Evolutionary conservation across 2,329 filamentous ascomycete species (phyloP).

Genomic region (Talaromyces pinophilus): DNA sequence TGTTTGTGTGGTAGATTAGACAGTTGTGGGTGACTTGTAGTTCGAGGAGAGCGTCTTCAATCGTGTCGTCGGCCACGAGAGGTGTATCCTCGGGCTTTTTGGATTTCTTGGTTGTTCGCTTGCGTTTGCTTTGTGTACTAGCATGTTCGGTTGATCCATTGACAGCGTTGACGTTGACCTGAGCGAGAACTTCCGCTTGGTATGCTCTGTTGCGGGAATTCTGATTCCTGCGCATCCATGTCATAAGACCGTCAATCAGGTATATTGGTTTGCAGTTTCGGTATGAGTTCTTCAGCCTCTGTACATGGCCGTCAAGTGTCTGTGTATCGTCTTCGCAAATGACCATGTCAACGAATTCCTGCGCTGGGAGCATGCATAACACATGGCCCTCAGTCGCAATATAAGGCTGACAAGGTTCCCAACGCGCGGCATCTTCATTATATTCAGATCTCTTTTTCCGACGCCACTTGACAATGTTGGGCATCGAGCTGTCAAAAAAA

Average conservation of each 20-base stretch:
- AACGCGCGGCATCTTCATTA: slow-evolving; percentile 62
- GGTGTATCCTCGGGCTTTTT: slow-evolving; percentile 47
- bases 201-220: slow-evolving; percentile 69
- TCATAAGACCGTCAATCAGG: slow-evolving; percentile 67
- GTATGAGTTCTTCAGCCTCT: slow-evolving; percentile 57
- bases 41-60: slow-evolving; percentile 70
- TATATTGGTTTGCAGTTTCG: slow-evolving; percentile 62
- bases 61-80: slow-evolving; percentile 65
- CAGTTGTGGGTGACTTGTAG: slow-evolving; percentile 68
- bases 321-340: slow-evolving; percentile 48
- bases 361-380: slow-evolving; percentile 62
- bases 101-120: slow-evolving; percentile 28
- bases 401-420: slow-evolving; percentile 60
- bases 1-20: slow-evolving; percentile 68
- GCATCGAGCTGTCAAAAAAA: slow-evolving; percentile 42
- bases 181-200: slow-evolving; percentile 61
- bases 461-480: slow-evolving; percentile 66
- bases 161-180: slow-evolving; percentile 43
- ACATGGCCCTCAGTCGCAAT: slow-evolving; percentile 61
- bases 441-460: slow-evolving; percentile 66
- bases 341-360: slow-evolving; percentile 66
- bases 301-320: slow-evolving; percentile 61
- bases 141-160: slow-evolving; percentile 36
- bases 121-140: slow-evolving; percentile 28
- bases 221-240: slow-evolving; percentile 69